Percentiles rank a stretch among this genome's conserved stretches.
Conservation (phyloP, 352 stramenopile genomes). For the Blastocystis sp. region DNA sequence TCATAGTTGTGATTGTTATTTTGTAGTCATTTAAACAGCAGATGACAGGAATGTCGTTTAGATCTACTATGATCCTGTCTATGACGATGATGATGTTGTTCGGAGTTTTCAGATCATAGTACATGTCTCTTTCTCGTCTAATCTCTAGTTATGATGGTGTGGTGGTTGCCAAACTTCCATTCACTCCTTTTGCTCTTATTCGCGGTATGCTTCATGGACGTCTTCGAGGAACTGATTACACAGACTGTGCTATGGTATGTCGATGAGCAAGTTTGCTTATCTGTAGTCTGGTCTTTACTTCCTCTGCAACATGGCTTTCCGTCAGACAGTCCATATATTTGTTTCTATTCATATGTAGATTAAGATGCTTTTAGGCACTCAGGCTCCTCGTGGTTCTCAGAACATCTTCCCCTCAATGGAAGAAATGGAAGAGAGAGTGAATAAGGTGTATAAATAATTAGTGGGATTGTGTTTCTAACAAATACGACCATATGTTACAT, state of each 20-base stretch:
- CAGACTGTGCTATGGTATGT: slow-evolving; percentile 38
- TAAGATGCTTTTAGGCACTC: slow-evolving; percentile 47
- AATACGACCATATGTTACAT: background rate
- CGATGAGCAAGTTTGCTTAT: background rate
- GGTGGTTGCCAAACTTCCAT: slow-evolving; percentile 57
- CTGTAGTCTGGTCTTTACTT: slow-evolving; percentile 38
- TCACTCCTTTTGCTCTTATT: slow-evolving; percentile 20
- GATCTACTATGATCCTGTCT: slow-evolving; percentile 42
- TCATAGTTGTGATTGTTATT: background rate
- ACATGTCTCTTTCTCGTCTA: background rate
- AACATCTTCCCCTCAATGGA: slow-evolving; percentile 6
- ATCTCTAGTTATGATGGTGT: slow-evolving; percentile 48
- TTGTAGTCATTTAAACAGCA: slow-evolving; percentile 41
- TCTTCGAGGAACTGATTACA: slow-evolving; percentile 8
- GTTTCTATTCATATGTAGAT: background rate
- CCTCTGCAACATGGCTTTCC: slow-evolving; percentile 54
- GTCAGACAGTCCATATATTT: slow-evolving; percentile 7
- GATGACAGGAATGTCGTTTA: slow-evolving; percentile 32
- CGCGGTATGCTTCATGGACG: slow-evolving; percentile 40
- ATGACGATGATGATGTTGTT: slow-evolving; percentile 53
- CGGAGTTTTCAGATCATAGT: slow-evolving; percentile 44
- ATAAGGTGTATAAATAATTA: slow-evolving; percentile 48
- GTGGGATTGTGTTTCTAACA: slow-evolving; percentile 1
- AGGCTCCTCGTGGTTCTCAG: background rate
- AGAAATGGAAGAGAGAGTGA: slow-evolving; percentile 17